Evolutionary conservation across 441 rosid genomes (phyloP), one percentile per base, ranked within the genome.

Genomic region (Sinapis alba): DNA sequence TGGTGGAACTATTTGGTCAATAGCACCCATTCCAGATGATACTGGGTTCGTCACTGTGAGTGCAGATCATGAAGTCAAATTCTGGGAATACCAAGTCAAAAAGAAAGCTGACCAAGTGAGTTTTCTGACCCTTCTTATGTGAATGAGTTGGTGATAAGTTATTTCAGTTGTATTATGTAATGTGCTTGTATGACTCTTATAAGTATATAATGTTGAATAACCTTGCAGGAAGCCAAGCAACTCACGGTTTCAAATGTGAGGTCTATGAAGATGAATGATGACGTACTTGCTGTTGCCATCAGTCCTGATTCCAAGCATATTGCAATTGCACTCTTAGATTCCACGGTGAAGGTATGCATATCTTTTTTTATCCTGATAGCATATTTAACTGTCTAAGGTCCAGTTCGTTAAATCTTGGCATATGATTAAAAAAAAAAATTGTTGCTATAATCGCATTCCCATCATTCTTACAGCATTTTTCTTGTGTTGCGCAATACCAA

Each of bases 241-340:
- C 86, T 93, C 21, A 67, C 82, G 2, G 83, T 93, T 78, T 83
- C 90, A 58, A 89, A 91, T 83, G 88, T 82, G 72, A 86, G 88
- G 70, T 83, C 95, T 36, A 80, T 86, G 87, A 96, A 91, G 90
- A 90, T 96, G 99, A 90, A 96, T 82, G 97, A 91, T 73, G 98
- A 93, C 73, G 98, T 96, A 74, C 81, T 91, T 58, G 97, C 83
- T 56, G 89, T 96, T 85, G 90, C 92, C 67, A 80, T 90, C 74
- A 90, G 98, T 79, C 97, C 98, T 69, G 97, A 96, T 75, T 86
- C 92, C 59, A 92, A 96, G 78, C 87, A 91, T 69, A 83, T 96
- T 81, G 97, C 99, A 58, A 94, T 90, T 83, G 95, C 99, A 11
- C 83, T 96, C 65, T 82, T 93, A 76, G 95, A 96, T 84, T 86